A percentile compares a stretch with the other conserved stretches of the same genome.
Evolutionary conservation across 306 rosid species (phyloP).

Genomic region (Pueraria montana): DNA sequence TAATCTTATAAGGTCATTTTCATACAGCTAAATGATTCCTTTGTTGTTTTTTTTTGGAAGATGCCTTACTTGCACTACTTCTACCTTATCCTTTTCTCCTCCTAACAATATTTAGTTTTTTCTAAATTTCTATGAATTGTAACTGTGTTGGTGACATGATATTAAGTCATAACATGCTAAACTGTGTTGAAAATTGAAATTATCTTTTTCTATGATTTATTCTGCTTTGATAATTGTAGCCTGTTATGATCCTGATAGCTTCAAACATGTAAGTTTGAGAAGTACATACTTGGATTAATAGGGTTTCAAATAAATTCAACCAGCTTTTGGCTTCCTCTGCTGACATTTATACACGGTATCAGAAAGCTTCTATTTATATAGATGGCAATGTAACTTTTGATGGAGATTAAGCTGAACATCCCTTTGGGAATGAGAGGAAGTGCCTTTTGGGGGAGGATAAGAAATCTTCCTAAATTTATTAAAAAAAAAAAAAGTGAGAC

Average conservation of each 20-base stretch:
- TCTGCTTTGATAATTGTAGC: not conserved
- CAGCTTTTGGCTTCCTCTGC: constrained; percentile 11
- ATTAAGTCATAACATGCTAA: constrained; percentile 22
- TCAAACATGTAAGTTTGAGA: constrained; percentile 14
- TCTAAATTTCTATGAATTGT: not conserved
- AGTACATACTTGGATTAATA: not conserved
- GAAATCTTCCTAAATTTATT: not conserved
- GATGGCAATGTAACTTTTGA: not conserved
- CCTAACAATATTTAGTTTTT: not conserved
- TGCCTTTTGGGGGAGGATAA: not conserved
- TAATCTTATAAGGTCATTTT: not conserved
- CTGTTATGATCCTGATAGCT: constrained; percentile 23
- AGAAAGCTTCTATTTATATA: constrained; percentile 24
- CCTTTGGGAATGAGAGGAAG: constrained; percentile 8
- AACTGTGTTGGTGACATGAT: constrained; percentile 1
- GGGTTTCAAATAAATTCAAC: constrained; percentile 31
- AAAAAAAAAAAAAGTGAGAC: not conserved
- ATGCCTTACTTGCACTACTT: constrained; percentile 5
- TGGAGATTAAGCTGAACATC: not conserved
- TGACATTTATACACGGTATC: constrained; percentile 13
- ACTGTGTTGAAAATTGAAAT: not conserved
- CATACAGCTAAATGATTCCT: not conserved
- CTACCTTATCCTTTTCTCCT: constrained; percentile 2
- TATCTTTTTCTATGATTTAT: not conserved
- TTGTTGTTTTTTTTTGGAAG: constrained; percentile 8